These are phyloP conservation scores for Cladosporium halotolerans DNA, from an alignment of 2,329 filamentous ascomycete genomes.

Conservation along the genomic window DNA sequence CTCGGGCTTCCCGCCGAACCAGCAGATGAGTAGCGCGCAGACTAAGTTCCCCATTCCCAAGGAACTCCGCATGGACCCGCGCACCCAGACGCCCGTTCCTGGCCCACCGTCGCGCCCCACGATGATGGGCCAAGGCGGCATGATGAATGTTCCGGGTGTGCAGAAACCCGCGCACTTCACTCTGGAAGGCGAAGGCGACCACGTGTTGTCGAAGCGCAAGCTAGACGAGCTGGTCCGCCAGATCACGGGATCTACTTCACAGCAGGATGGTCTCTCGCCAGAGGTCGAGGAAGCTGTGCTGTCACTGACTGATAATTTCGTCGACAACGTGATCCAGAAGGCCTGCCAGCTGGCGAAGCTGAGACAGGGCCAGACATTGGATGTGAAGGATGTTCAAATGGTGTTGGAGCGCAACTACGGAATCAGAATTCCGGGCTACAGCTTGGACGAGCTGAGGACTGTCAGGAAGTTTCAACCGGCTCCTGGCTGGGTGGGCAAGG, in stretches of 20 bases:
- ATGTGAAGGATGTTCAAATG: constrained; percentile 61
- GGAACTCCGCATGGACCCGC: constrained; percentile 64
- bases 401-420: constrained; percentile 60
- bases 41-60: constrained; percentile 77
- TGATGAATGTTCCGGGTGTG: constrained; percentile 82
- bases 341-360: constrained; percentile 92
- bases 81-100: constrained; percentile 66
- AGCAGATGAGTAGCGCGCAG: constrained; percentile 14
- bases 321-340: constrained; percentile 80
- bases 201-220: constrained; percentile 96
- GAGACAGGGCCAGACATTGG: constrained; percentile 80
- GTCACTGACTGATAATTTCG: constrained; percentile 85
- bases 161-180: constrained; percentile 75
- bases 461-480: constrained; percentile 90
- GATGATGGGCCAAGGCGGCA: constrained; percentile 72
- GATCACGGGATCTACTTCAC: constrained; percentile 75
- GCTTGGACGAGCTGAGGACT: constrained; percentile 86
- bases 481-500: constrained; percentile 87
- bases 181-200: constrained; percentile 84
- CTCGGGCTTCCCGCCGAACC: constrained; percentile 13
- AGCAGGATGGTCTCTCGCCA: constrained; percentile 65
- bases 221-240: constrained; percentile 91
- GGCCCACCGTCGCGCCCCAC: constrained; percentile 75
- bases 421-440: constrained; percentile 83
- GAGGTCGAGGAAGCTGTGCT: constrained; percentile 96